A percentile compares a stretch with the other conserved stretches of the same genome.
Conservation (phyloP, 2,329 filamentous ascomycete genomes). For the Bipolaris sorokiniana region DNA sequence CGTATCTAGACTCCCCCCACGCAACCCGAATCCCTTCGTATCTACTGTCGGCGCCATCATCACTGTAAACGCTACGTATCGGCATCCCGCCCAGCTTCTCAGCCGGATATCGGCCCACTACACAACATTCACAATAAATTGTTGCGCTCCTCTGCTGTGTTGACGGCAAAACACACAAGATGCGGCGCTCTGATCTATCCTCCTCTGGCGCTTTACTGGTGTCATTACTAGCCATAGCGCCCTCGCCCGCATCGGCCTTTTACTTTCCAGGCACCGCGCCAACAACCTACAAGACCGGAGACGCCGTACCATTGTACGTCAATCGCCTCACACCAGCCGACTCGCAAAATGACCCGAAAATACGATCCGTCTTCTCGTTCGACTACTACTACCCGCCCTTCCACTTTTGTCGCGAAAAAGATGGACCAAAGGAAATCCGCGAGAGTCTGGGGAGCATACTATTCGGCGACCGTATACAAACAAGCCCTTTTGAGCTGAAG, state of each 20-base stretch:
- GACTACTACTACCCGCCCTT: slow-evolving; percentile 93
- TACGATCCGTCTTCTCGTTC: slow-evolving; percentile 93
- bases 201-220: slow-evolving; percentile 38
- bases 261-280: slow-evolving; percentile 96
- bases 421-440: slow-evolving; percentile 77
- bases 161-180: slow-evolving; percentile 20
- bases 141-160: slow-evolving; percentile 6
- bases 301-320: slow-evolving; percentile 84
- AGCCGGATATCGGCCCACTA: background rate
- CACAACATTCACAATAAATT: slow-evolving; percentile 11
- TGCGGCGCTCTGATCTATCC: slow-evolving; percentile 40
- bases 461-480: slow-evolving; percentile 96
- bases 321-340: slow-evolving; percentile 90
- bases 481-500: slow-evolving; percentile 87
- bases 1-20: background rate
- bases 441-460: slow-evolving; percentile 95
- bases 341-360: slow-evolving; percentile 74
- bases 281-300: slow-evolving; percentile 82
- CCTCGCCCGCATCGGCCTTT: slow-evolving; percentile 66
- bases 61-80: slow-evolving; percentile 18
- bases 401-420: slow-evolving; percentile 83
- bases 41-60: slow-evolving; percentile 9
- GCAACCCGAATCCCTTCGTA: background rate
- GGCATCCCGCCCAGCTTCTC: slow-evolving; percentile 18
- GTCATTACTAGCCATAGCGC: slow-evolving; percentile 48